Conservation (phyloP, 176 grass and related monocot genomes). For the Cenchrus fungigraminus region DNA sequence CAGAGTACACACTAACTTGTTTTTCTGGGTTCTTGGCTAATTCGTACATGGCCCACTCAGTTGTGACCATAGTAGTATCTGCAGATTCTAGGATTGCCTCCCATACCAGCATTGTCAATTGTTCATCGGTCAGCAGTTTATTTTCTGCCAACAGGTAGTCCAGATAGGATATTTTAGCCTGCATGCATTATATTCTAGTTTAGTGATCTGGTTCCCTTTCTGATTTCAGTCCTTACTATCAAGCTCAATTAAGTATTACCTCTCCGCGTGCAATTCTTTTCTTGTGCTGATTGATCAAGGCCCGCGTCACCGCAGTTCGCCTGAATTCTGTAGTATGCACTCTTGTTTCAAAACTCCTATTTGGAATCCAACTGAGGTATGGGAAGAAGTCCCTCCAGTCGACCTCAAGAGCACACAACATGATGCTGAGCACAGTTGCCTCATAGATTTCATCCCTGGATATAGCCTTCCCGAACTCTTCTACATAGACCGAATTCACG, state of each 20-base stretch:
- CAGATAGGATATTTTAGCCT: conserved; percentile 66
- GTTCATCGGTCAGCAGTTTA: conserved; percentile 64
- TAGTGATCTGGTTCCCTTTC: too few relatives aligned
- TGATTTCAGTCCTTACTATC: too few relatives aligned
- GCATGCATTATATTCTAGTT: not conserved
- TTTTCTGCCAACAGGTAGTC: conserved; percentile 69
- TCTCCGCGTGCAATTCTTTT: conserved; percentile 59
- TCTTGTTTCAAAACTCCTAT: conserved; percentile 67
- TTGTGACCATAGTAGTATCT: conserved; percentile 70
- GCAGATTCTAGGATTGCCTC: conserved; percentile 76
- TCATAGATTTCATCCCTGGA: conserved; percentile 63
- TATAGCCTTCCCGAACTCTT: conserved; percentile 66
- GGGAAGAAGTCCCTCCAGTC: conserved; percentile 99
- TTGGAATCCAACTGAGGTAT: conserved; percentile 85
- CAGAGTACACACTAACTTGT: conserved; percentile 40
- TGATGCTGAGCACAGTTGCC: conserved; percentile 60
- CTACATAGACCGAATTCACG: conserved; percentile 61
- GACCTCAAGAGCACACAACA: conserved; percentile 82
- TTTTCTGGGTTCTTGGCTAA: conserved; percentile 66
- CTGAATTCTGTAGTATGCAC: conserved; percentile 46
- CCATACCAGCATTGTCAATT: conserved; percentile 63
- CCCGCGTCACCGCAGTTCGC: conserved; percentile 50
- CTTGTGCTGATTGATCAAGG: conserved; percentile 70
- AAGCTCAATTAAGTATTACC: conserved; percentile 35
- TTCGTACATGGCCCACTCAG: conserved; percentile 94